Conservation (phyloP, 2,329 filamentous ascomycete species). For the Microcyclosporella mali region DNA sequence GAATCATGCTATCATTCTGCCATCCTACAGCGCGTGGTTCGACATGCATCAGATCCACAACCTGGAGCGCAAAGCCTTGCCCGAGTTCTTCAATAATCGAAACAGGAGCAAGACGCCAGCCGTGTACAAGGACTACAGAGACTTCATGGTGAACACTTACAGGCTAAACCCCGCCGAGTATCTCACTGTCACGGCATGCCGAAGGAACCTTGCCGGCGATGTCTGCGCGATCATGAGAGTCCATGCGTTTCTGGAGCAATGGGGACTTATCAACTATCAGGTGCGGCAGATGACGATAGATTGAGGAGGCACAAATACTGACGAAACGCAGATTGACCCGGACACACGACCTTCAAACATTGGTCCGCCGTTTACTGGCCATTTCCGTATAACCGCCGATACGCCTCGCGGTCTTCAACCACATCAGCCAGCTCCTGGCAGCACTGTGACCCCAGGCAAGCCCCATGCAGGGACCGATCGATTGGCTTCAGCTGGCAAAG, state of each 20-base stretch:
- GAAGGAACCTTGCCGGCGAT: conserved; percentile 90
- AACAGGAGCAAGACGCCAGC: conserved; percentile 97
- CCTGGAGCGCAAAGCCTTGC: conserved; percentile 88
- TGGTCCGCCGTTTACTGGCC: conserved; percentile 91
- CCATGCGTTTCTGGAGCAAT: conserved; percentile 95
- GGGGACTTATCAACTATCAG: conserved; percentile 98
- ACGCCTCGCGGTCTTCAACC: conserved; percentile 91
- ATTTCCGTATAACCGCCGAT: conserved; percentile 93
- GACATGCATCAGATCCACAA: conserved; percentile 91
- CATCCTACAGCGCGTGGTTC: conserved; percentile 98
- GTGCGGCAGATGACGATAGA: conserved; percentile 40
- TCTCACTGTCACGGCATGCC: conserved; percentile 90
- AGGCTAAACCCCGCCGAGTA: conserved; percentile 93
- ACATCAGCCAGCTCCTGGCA: conserved; percentile 83
- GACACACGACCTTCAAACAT: conserved; percentile 93
- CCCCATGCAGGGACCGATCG: conserved; percentile 63
- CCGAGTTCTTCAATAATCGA: conserved; percentile 96
- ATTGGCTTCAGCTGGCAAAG: conserved; percentile 63
- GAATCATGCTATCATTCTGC: conserved; percentile 90
- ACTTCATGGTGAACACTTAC: conserved; percentile 99
- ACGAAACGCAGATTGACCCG: conserved; percentile 69
- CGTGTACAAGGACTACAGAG: conserved; percentile 97
- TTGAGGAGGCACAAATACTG: background rate
- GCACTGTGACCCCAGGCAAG: conserved; percentile 55
- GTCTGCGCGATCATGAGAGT: conserved; percentile 99